Evolutionary conservation across 768 basidiomycete genomes (phyloP).

Genomic region (Lactarius deliciosus): DNA sequence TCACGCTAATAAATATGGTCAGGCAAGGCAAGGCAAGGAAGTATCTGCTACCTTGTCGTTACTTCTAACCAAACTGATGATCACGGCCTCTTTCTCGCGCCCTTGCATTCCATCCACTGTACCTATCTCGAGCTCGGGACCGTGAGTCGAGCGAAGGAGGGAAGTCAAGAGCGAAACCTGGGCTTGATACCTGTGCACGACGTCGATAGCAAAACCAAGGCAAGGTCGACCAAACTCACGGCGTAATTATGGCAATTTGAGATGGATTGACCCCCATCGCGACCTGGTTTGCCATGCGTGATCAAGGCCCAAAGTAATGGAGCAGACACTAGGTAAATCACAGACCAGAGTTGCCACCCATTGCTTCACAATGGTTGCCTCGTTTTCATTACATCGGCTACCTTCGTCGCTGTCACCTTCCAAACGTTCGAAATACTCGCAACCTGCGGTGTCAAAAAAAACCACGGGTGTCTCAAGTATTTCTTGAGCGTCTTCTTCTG

Average conservation of each 20-base stretch:
- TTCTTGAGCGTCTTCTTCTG: conserved; percentile 72
- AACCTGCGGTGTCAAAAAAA: conserved; percentile 93
- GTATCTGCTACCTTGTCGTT: conserved; percentile 65
- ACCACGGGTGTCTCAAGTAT: conserved; percentile 74
- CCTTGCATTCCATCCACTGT: conserved; percentile 98
- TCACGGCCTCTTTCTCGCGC: conserved; percentile 90
- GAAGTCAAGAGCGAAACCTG: conserved; percentile 86
- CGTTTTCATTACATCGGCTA: conserved; percentile 92
- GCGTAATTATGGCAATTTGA: conserved; percentile 88
- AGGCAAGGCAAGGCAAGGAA: conserved; percentile 9
- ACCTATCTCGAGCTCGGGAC: conserved; percentile 78
- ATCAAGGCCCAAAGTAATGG: neutral
- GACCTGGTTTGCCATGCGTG: conserved; percentile 42
- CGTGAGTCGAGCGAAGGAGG: conserved; percentile 68
- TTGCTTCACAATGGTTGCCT: conserved; percentile 77
- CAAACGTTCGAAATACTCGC: conserved; percentile 86
- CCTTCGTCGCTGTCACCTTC: conserved; percentile 85
- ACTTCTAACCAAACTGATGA: conserved; percentile 90
- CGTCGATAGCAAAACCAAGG: neutral
- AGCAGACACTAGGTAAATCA: conserved; percentile 4
- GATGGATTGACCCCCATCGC: conserved; percentile 57
- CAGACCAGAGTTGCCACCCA: conserved; percentile 82
- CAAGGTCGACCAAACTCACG: conserved; percentile 44
- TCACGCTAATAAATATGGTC: conserved; percentile 53
- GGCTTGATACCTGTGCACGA: conserved; percentile 74